Percentiles rank a stretch among this genome's conserved stretches.
phyloP scores from a whole-genome alignment of 2,329 filamentous ascomycete species.

The Aureobasidium musti region DNA sequence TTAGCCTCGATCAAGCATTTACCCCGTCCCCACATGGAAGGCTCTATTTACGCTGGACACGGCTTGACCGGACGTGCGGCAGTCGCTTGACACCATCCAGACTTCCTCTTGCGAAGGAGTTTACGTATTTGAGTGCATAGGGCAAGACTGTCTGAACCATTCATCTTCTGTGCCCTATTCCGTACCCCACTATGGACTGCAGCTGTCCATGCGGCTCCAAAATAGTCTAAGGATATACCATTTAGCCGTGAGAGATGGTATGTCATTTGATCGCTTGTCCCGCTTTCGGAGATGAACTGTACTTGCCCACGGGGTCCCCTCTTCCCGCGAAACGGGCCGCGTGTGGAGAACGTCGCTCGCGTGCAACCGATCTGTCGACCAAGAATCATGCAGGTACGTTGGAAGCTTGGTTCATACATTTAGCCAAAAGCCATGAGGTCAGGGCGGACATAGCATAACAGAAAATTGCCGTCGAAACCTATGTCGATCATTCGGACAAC shows the following conservation, averaged over 20 bases:
- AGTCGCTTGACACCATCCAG: slow-evolving; percentile 15
- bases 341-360: slow-evolving; percentile 15
- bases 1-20: slow-evolving; percentile 27
- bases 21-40: slow-evolving; percentile 8
- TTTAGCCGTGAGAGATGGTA: slow-evolving; percentile 19
- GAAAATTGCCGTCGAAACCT: not conserved
- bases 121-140: not conserved
- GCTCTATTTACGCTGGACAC: not conserved
- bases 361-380: not conserved
- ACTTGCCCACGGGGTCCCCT: slow-evolving; percentile 10
- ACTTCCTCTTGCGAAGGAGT: not conserved
- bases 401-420: not conserved
- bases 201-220: not conserved
- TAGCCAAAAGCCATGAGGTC: not conserved
- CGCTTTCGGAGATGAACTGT: slow-evolving; percentile 1
- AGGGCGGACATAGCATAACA: not conserved
- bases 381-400: slow-evolving; percentile 20
- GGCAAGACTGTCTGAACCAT: not conserved
- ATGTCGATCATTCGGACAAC: not conserved
- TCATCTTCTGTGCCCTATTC: not conserved
- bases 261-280: slow-evolving; percentile 12
- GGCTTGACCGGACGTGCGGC: slow-evolving; percentile 16
- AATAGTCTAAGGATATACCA: not conserved
- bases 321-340: not conserved
- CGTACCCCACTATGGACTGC: not conserved